A percentile compares a stretch with the other conserved stretches of the same genome.
These are phyloP conservation scores for Mucor racemosus DNA, from an alignment of 371 early-diverging fungal genomes.

Conservation along the genomic window DNA sequence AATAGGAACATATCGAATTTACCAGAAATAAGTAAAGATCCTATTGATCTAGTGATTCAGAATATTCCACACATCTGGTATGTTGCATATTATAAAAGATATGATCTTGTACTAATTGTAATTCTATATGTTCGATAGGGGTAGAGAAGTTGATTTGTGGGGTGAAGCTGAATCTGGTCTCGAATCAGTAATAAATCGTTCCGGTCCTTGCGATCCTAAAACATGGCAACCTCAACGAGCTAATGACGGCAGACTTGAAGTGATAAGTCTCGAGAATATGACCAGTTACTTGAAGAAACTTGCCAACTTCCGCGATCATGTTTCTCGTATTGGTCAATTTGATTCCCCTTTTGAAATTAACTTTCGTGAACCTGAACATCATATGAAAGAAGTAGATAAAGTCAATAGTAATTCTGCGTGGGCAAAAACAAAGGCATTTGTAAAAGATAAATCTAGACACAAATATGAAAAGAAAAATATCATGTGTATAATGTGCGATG, in stretches of 20 bases:
- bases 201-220: slow-evolving; percentile 34
- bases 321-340: slow-evolving; percentile 45
- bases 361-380: slow-evolving; percentile 31
- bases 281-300: slow-evolving; percentile 52
- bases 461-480: slow-evolving; percentile 40
- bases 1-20: slow-evolving; percentile 12
- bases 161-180: slow-evolving; percentile 41
- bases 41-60: slow-evolving; percentile 51
- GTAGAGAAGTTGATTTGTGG: slow-evolving; percentile 48
- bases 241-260: slow-evolving; percentile 44
- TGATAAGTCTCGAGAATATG: slow-evolving; percentile 45
- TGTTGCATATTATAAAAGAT: background rate
- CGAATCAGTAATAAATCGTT: slow-evolving; percentile 34
- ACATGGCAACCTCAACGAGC: slow-evolving; percentile 45
- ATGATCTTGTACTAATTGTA: background rate
- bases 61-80: slow-evolving; percentile 54
- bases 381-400: slow-evolving; percentile 13
- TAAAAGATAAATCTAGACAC: slow-evolving; percentile 17
- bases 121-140: slow-evolving; percentile 25
- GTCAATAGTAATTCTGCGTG: slow-evolving; percentile 1
- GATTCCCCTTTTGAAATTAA: slow-evolving; percentile 35
- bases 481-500: slow-evolving; percentile 69
- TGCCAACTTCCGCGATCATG: slow-evolving; percentile 47
- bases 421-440: slow-evolving; percentile 20
- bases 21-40: slow-evolving; percentile 34